Base-by-base conservation (phyloP, 108 stramenopile species). In the Nitzschia putrida region DNA sequence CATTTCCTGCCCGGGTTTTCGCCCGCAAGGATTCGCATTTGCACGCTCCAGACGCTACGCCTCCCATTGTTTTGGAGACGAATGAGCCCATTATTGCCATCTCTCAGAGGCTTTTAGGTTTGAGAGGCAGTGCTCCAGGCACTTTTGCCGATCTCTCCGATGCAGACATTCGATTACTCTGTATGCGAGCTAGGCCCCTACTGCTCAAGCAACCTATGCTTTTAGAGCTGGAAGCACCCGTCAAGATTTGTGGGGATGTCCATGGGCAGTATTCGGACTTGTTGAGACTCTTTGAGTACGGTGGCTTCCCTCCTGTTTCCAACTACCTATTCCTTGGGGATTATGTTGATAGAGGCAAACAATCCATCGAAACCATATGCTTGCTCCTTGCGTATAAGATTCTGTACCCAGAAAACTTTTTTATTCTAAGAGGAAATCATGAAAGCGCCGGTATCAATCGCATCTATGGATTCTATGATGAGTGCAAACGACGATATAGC, bases 401-500 rank as follows among this genome's bases (percentile, higher is more conserved):
- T 76, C 97, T 95, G 77, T 99, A 97, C 71, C 99, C 99, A n/a
- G 97, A 99, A 76, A 97, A 98, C 82, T 98, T 99, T 79, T 99
- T 99, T 78, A 67, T 99, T 43, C 83, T 99, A 9, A 86, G 99
- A 37, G 99, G 99, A 16, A 99, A 99, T 72, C 99, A 99, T 80
- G 98, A 98, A 83, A 97, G 97, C 61, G 97, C 97, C 8, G 94
- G 93, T 21, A 97, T 98, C 79, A 99, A 99, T 79, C 85, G 99
- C 65, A 98, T 99, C 71, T 99, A 99, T 81, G 99, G 99, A 20
- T 99, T 99, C 71, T 99, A 98, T 72, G 98, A 98, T 80, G 99
- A 99, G 72, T 98, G 98, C 80, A 95, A 98, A 81, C 77, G 95
- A 73, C 72, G 95, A 22, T 95, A 97, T 79, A 95, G 96, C 38